These are phyloP conservation scores for Globisporangium sylvaticum DNA, from an alignment of 352 stramenopile genomes.

Conservation along the genomic window DNA sequence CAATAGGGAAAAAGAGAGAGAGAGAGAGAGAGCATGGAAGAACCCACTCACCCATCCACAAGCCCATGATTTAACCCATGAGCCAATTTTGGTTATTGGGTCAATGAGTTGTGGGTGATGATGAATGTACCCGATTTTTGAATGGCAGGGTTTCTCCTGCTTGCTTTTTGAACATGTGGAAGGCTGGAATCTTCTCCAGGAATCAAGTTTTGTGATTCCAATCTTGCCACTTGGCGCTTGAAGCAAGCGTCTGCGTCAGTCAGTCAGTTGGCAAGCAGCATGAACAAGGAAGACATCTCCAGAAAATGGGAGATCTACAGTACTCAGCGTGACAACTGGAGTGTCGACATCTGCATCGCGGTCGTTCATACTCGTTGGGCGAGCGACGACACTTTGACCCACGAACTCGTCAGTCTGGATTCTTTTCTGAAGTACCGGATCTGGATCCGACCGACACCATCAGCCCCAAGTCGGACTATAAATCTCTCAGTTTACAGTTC, in stretches of 20 bases:
- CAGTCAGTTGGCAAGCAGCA: neutral
- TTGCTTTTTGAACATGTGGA: neutral
- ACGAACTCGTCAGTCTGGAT: neutral
- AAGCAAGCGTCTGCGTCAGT: neutral
- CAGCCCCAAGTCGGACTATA: neutral
- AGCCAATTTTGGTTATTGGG: neutral
- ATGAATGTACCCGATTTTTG: neutral
- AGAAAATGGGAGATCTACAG: neutral
- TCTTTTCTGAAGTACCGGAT: neutral
- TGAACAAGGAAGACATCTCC: neutral
- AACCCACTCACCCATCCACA: neutral
- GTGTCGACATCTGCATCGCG: neutral
- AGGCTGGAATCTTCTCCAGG: neutral
- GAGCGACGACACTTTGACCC: neutral
- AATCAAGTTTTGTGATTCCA: neutral
- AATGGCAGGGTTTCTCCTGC: neutral
- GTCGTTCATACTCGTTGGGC: neutral
- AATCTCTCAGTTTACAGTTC: neutral
- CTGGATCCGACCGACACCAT: neutral
- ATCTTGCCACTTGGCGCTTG: neutral
- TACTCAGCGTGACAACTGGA: neutral
- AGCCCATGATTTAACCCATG: neutral
- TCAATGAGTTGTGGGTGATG: neutral
- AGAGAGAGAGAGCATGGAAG: neutral
- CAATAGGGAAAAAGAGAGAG: neutral